Evolutionary conservation across 805 yeast genomes (phyloP).

Genomic region (Tetrapisispora nanseiensis): DNA sequence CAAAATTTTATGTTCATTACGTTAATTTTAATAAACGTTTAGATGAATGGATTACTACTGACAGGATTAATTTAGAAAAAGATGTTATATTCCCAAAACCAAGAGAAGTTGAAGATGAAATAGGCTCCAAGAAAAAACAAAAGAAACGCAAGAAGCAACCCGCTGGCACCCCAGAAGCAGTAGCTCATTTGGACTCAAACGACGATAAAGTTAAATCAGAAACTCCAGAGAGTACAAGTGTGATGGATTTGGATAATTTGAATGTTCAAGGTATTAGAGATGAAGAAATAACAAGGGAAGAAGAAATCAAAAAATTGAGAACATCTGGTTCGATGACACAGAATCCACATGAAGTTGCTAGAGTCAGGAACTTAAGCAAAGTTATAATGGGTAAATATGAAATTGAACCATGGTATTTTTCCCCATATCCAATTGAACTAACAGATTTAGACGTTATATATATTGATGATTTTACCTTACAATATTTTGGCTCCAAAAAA

Average conservation of each 20-base stretch:
- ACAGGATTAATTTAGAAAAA: constrained; percentile 59
- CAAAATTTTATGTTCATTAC: constrained; percentile 86
- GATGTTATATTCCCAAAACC: constrained; percentile 67
- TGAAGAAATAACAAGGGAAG: constrained; percentile 75
- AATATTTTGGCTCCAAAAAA: constrained; percentile 78
- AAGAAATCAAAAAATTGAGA: constrained; percentile 82
- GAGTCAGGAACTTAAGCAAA: constrained; percentile 73
- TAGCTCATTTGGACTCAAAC: constrained; percentile 1
- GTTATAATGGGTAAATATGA: constrained; percentile 82
- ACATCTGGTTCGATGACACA: constrained; percentile 98
- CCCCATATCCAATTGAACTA: constrained; percentile 91
- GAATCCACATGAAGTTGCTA: constrained; percentile 72
- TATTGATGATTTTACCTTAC: constrained; percentile 83
- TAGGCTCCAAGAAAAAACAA: constrained; percentile 25
- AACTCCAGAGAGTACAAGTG: constrained; percentile 38
- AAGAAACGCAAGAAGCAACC: constrained; percentile 28
- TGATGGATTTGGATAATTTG: constrained; percentile 74
- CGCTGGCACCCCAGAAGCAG: constrained; percentile 4
- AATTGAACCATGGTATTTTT: constrained; percentile 98
- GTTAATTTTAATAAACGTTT: constrained; percentile 90
- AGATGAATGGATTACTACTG: constrained; percentile 84
- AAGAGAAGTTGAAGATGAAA: constrained; percentile 38
- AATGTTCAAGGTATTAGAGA: constrained; percentile 72
- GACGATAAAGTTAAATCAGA: constrained; percentile 11
- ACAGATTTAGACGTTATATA: constrained; percentile 87